Conservation (phyloP, 768 basidiomycete genomes). For the Rhodotorula paludigena region DNA sequence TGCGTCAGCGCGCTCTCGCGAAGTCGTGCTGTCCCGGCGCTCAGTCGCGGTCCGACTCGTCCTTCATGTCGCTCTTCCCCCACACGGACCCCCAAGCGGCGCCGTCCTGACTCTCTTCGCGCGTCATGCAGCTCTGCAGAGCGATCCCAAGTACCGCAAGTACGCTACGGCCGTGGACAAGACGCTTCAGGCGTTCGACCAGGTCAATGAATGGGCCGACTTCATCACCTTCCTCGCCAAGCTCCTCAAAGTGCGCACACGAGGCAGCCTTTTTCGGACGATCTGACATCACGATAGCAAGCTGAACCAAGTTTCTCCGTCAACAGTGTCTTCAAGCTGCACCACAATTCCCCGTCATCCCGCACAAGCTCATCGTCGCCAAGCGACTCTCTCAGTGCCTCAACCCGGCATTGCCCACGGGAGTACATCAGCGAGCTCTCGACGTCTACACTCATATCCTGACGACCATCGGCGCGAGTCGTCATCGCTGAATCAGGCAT, state of each 20-base stretch:
- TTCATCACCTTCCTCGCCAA: slow-evolving; percentile 81
- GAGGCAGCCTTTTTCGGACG: not conserved
- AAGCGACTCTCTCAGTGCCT: slow-evolving; percentile 94
- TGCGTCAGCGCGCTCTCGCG: no score
- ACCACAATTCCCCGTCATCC: slow-evolving; percentile 92
- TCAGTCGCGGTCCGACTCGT: no score
- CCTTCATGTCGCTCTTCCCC: no score
- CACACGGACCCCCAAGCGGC: no score
- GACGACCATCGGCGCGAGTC: slow-evolving; percentile 80
- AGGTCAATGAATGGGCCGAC: slow-evolving; percentile 98
- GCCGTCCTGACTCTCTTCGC: no score
- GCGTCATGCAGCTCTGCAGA: not conserved
- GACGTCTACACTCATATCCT: slow-evolving; percentile 93
- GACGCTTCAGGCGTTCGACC: slow-evolving; percentile 86
- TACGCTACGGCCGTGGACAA: slow-evolving; percentile 87
- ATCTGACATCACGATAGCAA: not conserved
- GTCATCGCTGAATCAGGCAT: no score
- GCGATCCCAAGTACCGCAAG: slow-evolving; percentile 51
- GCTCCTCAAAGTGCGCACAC: slow-evolving; percentile 40
- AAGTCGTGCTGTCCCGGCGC: no score
- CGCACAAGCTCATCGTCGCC: slow-evolving; percentile 84
- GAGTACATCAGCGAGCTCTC: slow-evolving; percentile 91
- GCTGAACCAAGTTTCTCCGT: no score
- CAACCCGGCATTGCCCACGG: slow-evolving; percentile 93
- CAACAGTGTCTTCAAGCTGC: slow-evolving; percentile 82